Evolutionary conservation across 2,329 filamentous ascomycete species (phyloP), one percentile per base, ranked within the genome.

Genomic region (Ceratocystis diversiconidia): DNA sequence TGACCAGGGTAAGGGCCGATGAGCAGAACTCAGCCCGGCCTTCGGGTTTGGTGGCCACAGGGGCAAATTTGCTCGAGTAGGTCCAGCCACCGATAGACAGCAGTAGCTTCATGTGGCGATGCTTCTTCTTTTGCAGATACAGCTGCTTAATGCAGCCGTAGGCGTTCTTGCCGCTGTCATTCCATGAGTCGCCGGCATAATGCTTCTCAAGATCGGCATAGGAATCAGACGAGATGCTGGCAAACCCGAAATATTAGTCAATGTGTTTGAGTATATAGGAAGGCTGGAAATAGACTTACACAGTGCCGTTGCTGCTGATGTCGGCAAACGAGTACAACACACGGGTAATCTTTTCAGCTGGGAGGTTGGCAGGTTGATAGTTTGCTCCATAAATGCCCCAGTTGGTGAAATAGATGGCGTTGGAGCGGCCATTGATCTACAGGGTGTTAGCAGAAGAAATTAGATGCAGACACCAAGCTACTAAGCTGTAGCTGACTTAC

Each of bases 31-130:
- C 79, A 67, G 77, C 75, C 12, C 89, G 82, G 6, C 86, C 84
- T 5, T 78, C 76, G 0, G 80, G 78, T 0, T 85, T 86, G 19
- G 83, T 83, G 0, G 83, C 84, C 0, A 86, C 82, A 5, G 77
- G 76, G 0, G 83, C 78, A 72, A 92, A 90, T 70, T 88, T 87
- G 64, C 81, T 75, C 2, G 86, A 89, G 73, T 88, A 90, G 0
- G 84, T 88, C 85, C 86, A 94, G 17, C 90, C 90, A 50, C 90
- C 90, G 67, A 95, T 87, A 44, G 86, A 90, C 7, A 94, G 80
- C n/a, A 94, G 76, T 1, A 87, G 80, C 75, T 95, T 95, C 66
- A 95, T 75, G 63, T 88, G 83, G 22, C 89, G 84, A 73, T 95
- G 84, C 70, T 80, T 76, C 75, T 90, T 86, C 78, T 95, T 95